These are phyloP conservation scores for Saccharomyces cerevisiae DNA, from an alignment of 805 yeast species.

Conservation along the genomic window DNA sequence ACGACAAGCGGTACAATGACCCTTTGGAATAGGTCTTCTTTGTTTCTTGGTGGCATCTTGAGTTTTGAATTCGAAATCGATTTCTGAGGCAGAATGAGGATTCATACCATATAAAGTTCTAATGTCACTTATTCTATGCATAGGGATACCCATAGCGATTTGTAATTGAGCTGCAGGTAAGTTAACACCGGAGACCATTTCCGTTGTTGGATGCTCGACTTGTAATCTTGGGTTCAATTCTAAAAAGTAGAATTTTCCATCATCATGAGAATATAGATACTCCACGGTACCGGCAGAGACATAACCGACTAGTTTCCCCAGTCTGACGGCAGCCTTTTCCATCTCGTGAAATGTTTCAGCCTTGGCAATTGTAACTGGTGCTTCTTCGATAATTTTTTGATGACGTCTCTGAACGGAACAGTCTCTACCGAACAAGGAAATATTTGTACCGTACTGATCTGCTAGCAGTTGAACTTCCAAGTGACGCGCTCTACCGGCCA, in stretches of 20 bases:
- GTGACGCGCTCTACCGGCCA: constrained; percentile 96
- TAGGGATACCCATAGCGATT: constrained; percentile 98
- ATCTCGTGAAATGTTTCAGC: constrained; percentile 76
- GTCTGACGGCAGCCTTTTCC: constrained; percentile 97
- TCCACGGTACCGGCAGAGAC: constrained; percentile 99
- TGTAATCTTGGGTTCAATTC: constrained; percentile 97
- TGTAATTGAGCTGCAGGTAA: constrained; percentile 97
- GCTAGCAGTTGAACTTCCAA: constrained; percentile 96
- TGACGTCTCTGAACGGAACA: constrained; percentile 99
- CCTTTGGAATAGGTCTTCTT: constrained; percentile 91
- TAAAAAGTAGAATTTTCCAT: constrained; percentile 89
- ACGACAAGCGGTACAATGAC: constrained; percentile 98
- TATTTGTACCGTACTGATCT: constrained; percentile 96
- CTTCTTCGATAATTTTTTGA: constrained; percentile 97
- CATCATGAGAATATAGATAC: constrained; percentile 87
- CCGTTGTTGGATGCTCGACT: constrained; percentile 99
- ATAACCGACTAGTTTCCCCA: constrained; percentile 94
- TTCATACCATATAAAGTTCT: constrained; percentile 90
- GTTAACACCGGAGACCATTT: constrained; percentile 98
- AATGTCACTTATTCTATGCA: constrained; percentile 89
- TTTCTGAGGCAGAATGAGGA: constrained; percentile 82
- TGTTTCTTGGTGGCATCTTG: constrained; percentile 69
- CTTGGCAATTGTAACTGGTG: constrained; percentile 93
- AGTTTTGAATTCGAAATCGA: constrained; percentile 80
- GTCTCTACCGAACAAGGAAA: constrained; percentile 95